Evolutionary conservation across 345 rosid genomes (phyloP).

Genomic region (Salix arbutifolia): DNA sequence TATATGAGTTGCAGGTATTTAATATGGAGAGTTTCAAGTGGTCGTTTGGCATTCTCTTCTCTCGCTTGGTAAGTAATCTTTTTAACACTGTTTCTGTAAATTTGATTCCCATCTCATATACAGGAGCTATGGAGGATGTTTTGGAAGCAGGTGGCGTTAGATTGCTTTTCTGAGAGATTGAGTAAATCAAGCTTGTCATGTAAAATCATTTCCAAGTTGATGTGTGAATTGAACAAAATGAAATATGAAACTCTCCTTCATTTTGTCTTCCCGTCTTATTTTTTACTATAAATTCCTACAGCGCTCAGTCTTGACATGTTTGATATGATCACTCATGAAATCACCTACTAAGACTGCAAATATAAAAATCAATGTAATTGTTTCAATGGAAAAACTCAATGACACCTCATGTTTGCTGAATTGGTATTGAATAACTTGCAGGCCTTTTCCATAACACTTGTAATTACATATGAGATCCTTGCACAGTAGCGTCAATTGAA

Average conservation of each 20-base stretch:
- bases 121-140: background rate
- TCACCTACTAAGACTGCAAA: background rate
- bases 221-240: background rate
- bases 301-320: background rate
- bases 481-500: background rate
- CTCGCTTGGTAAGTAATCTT: conserved; percentile 73
- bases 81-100: background rate
- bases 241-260: background rate
- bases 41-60: conserved; percentile 96
- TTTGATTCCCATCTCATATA: background rate
- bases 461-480: background rate
- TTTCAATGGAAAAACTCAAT: background rate
- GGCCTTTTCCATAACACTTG: background rate
- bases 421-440: background rate
- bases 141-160: background rate
- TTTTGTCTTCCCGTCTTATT: background rate
- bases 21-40: conserved; percentile 86
- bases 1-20: conserved; percentile 52
- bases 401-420: background rate
- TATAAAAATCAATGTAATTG: background rate
- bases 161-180: background rate
- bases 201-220: background rate
- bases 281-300: background rate
- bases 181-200: background rate
- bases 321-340: background rate